phyloP scores from a whole-genome alignment of 2,329 filamentous ascomycete species.

The Metarhizium anisopliae region DNA sequence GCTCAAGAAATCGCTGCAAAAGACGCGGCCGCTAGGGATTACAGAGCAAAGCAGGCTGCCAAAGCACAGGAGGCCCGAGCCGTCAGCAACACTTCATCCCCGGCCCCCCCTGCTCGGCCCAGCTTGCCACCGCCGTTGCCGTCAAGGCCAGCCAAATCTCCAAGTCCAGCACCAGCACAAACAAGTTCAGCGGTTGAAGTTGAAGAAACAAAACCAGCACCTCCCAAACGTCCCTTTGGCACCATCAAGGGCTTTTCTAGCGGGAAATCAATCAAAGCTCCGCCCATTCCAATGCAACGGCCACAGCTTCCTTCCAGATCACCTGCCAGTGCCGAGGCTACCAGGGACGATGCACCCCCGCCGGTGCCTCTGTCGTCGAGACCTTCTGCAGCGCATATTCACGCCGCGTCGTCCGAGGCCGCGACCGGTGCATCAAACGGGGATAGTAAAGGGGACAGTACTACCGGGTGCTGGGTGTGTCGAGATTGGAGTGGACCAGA shows the following conservation, averaged over 20 bases:
- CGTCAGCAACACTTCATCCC: constrained; percentile 15
- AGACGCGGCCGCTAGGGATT: constrained; percentile 4
- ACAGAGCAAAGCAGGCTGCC: constrained; percentile 6
- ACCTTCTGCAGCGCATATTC: constrained; percentile 42
- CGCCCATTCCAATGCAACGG: not conserved
- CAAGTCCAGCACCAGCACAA: constrained; percentile 6
- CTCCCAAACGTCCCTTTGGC: constrained; percentile 6
- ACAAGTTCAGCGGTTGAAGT: not conserved
- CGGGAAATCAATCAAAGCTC: not conserved
- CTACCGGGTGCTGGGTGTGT: constrained; percentile 58
- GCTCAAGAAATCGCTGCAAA: constrained; percentile 2
- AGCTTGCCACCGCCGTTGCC: constrained; percentile 41
- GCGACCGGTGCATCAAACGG: constrained; percentile 14
- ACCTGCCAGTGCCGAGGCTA: not conserved
- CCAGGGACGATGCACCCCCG: constrained; percentile 32
- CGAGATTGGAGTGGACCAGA: constrained; percentile 84
- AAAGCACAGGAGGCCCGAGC: constrained; percentile 5
- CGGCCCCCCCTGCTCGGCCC: constrained; percentile 24
- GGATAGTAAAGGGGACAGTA: constrained; percentile 13
- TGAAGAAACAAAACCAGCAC: constrained; percentile 2
- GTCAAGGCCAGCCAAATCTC: constrained; percentile 33
- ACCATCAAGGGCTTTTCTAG: constrained; percentile 16
- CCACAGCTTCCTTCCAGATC: constrained; percentile 6
- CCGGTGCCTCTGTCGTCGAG: constrained; percentile 44
- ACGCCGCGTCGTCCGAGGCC: constrained; percentile 29